Conservation (phyloP, 768 basidiomycete genomes). For the Suillus subalutaceus region DNA sequence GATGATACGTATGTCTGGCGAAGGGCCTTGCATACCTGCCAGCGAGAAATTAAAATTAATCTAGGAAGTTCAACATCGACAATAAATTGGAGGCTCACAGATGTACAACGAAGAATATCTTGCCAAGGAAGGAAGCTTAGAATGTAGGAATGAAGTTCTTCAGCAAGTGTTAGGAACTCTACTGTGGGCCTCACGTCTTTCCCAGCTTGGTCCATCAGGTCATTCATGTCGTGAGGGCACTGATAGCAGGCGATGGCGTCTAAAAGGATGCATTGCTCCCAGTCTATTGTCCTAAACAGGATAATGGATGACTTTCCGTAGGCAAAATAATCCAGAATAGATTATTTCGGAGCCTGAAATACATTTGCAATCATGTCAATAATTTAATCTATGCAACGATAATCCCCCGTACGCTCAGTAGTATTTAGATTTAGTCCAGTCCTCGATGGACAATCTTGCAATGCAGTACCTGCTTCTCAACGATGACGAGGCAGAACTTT, state of each 20-base stretch:
- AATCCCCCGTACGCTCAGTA: too few species aligned
- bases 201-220: not conserved
- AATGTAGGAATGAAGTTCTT: slow-evolving; percentile 2
- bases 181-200: not conserved
- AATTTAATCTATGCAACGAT: too few species aligned
- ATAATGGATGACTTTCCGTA: too few species aligned
- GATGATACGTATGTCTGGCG: not conserved
- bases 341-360: too few species aligned
- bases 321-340: too few species aligned
- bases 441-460: too few species aligned
- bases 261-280: not conserved
- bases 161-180: slow-evolving; percentile 1
- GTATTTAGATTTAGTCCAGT: too few species aligned
- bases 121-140: slow-evolving; percentile 1
- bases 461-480: too few species aligned
- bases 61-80: not conserved
- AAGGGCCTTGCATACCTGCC: not conserved
- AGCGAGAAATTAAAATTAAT: not conserved
- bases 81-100: not conserved
- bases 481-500: too few species aligned
- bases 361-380: too few species aligned
- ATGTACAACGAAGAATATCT: not conserved
- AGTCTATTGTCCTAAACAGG: not conserved
- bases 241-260: not conserved
- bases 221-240: not conserved